Percentiles rank a stretch among this genome's conserved stretches.
Conservation (phyloP, 2,329 filamentous ascomycete genomes). For the Drechslerella stenobrocha region DNA sequence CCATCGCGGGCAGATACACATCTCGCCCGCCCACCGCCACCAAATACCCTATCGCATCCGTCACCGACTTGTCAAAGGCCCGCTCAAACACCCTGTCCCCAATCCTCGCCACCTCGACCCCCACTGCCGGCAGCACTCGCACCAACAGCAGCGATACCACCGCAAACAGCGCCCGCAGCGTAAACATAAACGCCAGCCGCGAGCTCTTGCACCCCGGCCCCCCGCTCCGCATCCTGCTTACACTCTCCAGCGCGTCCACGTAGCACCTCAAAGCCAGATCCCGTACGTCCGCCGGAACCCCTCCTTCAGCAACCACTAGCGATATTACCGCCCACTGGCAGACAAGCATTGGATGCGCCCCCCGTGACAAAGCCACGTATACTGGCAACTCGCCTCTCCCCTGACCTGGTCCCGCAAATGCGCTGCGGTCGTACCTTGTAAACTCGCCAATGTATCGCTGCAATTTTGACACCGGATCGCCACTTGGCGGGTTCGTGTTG, state of each 20-base stretch:
- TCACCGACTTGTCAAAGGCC: conserved; percentile 12
- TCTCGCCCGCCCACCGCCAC: conserved; percentile 4
- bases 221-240: neutral
- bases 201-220: conserved; percentile 2
- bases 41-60: conserved; percentile 6
- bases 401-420: neutral
- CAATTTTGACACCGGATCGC: conserved; percentile 9
- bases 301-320: conserved; percentile 5
- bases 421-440: conserved; percentile 2
- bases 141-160: conserved; percentile 18
- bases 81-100: neutral
- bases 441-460: conserved; percentile 13
- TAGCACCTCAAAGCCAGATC: conserved; percentile 10
- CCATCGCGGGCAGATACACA: conserved; percentile 12
- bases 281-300: conserved; percentile 7
- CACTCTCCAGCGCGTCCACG: conserved; percentile 10
- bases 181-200: conserved; percentile 19
- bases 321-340: conserved; percentile 34
- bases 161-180: conserved; percentile 22
- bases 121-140: neutral
- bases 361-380: conserved; percentile 22
- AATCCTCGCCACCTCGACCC: neutral
- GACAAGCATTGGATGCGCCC: conserved; percentile 26
- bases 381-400: conserved; percentile 1
- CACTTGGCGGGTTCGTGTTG: conserved; percentile 20